These are phyloP conservation scores for Thermothielavioides terrestris DNA, from an alignment of 495 filamentous ascomycete species.

Conservation along the genomic window DNA sequence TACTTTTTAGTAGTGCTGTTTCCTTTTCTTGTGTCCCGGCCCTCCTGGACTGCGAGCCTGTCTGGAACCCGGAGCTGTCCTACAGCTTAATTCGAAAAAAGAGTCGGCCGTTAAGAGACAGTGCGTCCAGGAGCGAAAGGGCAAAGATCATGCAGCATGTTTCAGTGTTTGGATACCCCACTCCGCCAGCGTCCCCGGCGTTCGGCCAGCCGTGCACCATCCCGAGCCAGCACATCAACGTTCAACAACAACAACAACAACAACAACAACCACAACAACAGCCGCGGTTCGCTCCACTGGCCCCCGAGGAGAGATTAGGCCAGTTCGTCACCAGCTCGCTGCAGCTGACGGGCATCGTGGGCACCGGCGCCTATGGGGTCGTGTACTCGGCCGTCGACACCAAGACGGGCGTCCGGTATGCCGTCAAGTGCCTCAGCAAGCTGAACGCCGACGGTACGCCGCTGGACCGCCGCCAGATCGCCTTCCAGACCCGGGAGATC, in stretches of 20 bases:
- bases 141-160: constrained; percentile 47
- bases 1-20: constrained; percentile 4
- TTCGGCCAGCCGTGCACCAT: constrained; percentile 38
- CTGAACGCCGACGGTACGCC: constrained; percentile 55
- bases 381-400: constrained; percentile 92
- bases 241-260: too few relatives aligned
- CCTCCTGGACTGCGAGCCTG: constrained; percentile 2
- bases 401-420: constrained; percentile 72
- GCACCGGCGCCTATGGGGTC: constrained; percentile 91
- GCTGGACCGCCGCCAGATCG: constrained; percentile 75
- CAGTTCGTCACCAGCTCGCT: constrained; percentile 72
- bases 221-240: constrained; percentile 18
- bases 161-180: constrained; percentile 45
- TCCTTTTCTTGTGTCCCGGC: constrained; percentile 7
- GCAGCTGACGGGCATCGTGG: constrained; percentile 76
- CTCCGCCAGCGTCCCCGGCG: constrained; percentile 42
- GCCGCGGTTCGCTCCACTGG: constrained; percentile 34
- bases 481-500: constrained; percentile 91
- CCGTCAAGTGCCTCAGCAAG: constrained; percentile 96
- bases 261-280: too few relatives aligned
- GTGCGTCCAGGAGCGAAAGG: constrained; percentile 10
- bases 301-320: constrained; percentile 81
- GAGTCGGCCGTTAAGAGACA: constrained; percentile 18
- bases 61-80: constrained; percentile 6
- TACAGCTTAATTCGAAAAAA: constrained; percentile 1